Conservation (phyloP, 176 grass and related monocot genomes). For the Poa pratensis region DNA sequence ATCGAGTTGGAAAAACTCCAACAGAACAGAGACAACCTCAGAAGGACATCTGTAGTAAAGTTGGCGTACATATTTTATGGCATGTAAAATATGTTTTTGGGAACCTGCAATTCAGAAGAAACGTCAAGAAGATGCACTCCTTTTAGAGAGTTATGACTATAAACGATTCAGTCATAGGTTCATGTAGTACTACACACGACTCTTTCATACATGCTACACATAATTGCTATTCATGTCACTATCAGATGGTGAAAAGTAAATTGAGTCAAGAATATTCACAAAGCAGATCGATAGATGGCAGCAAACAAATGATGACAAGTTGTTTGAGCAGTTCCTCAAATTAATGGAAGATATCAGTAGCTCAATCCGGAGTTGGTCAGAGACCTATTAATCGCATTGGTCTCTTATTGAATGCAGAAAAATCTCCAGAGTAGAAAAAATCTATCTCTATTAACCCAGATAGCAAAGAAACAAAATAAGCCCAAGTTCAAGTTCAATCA, state of each 20-base stretch:
- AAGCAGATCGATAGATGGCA: constrained; percentile 18
- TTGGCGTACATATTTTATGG: no score
- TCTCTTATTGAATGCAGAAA: constrained; percentile 48
- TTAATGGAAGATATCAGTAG: constrained; percentile 15
- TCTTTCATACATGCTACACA: neutral
- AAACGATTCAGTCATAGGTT: no score
- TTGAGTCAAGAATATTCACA: constrained; percentile 28
- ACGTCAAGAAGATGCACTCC: no score
- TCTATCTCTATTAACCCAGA: constrained; percentile 21
- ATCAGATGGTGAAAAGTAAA: constrained; percentile 40
- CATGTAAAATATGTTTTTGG: no score
- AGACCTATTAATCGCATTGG: constrained; percentile 16
- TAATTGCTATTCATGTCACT: neutral
- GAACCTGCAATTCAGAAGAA: no score
- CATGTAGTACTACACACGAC: no score
- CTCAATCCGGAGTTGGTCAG: neutral
- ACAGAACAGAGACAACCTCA: no score
- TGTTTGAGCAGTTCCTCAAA: neutral
- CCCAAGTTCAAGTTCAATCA: constrained; percentile 21
- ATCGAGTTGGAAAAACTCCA: no score
- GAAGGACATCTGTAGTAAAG: no score
- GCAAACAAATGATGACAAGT: neutral
- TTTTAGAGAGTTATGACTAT: no score
- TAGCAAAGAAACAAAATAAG: constrained; percentile 21
- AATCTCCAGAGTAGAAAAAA: constrained; percentile 46